These are phyloP conservation scores for Puya raimondii DNA, from an alignment of 176 grass and related monocot genomes.

Conservation along the genomic window DNA sequence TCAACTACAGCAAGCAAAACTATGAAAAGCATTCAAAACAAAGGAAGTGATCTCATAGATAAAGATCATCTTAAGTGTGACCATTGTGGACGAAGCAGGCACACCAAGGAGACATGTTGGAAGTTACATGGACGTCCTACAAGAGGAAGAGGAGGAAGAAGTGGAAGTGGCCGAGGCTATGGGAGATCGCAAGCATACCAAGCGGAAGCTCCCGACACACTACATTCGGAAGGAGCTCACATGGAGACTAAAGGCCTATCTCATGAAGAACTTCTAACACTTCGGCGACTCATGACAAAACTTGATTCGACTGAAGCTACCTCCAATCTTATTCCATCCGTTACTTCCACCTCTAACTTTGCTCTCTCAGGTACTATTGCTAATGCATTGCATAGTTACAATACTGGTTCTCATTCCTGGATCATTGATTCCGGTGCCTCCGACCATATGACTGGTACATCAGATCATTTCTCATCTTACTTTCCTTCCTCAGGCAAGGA, in stretches of 20 bases:
- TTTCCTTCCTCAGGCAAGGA: background rate
- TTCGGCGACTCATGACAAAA: too few species aligned
- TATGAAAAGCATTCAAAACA: background rate
- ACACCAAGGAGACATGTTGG: background rate
- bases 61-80: background rate
- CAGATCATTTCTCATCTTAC: background rate
- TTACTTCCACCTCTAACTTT: background rate
- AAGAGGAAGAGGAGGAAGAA: background rate
- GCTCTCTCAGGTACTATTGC: background rate
- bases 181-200: background rate
- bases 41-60: background rate
- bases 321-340: background rate
- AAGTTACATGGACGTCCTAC: background rate
- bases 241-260: too few species aligned
- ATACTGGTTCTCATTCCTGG: background rate
- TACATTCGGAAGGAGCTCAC: background rate
- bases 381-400: background rate
- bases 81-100: background rate
- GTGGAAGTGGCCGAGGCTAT: background rate
- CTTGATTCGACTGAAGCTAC: too few species aligned
- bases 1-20: too few species aligned
- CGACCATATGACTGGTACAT: background rate
- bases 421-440: background rate
- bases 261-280: too few species aligned
- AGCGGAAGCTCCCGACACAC: background rate